Evolutionary conservation across 2,329 filamentous ascomycete genomes (phyloP).

Genomic region (Mycogone perniciosa): DNA sequence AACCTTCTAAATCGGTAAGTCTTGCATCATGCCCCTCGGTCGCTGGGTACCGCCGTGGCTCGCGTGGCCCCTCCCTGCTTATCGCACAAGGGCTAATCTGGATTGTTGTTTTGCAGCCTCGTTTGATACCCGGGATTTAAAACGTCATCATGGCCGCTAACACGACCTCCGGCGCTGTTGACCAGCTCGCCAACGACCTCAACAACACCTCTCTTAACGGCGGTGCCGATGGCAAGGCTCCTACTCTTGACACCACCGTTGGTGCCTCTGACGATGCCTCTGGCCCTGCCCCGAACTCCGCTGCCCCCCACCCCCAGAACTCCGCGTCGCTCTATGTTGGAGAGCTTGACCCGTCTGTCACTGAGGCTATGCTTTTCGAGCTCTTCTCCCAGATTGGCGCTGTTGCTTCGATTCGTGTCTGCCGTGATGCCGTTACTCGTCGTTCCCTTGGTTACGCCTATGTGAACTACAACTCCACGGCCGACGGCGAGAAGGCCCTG

Average conservation of each 20-base stretch:
- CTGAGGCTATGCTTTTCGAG: slow-evolving; percentile 99
- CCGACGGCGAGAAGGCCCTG: slow-evolving; percentile 94
- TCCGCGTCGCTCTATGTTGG: slow-evolving; percentile 98
- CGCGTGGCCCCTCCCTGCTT: neutral
- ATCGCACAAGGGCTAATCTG: neutral
- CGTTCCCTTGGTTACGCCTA: slow-evolving; percentile 99
- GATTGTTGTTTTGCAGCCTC: slow-evolving; percentile 2
- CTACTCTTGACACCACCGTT: slow-evolving; percentile 71
- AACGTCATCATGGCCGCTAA: slow-evolving; percentile 48
- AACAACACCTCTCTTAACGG: slow-evolving; percentile 64
- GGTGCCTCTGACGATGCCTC: slow-evolving; percentile 51
- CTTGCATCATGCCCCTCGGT: neutral
- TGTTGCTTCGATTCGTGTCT: slow-evolving; percentile 98
- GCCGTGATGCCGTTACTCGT: slow-evolving; percentile 96
- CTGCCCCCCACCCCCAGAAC: slow-evolving; percentile 74
- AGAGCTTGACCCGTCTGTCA: slow-evolving; percentile 95
- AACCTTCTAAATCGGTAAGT: slow-evolving; percentile 12
- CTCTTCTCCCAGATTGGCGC: slow-evolving; percentile 99
- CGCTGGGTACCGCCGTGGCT: neutral
- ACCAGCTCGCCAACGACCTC: slow-evolving; percentile 75
- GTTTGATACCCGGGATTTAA: slow-evolving; percentile 10
- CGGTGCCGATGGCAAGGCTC: slow-evolving; percentile 58
- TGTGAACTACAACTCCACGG: slow-evolving; percentile 98
- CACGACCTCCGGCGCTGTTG: slow-evolving; percentile 56
- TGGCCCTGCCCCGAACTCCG: slow-evolving; percentile 65